Evolutionary conservation across 2,329 filamentous ascomycete species (phyloP).

Genomic region (Aspergillus quadricinctus): DNA sequence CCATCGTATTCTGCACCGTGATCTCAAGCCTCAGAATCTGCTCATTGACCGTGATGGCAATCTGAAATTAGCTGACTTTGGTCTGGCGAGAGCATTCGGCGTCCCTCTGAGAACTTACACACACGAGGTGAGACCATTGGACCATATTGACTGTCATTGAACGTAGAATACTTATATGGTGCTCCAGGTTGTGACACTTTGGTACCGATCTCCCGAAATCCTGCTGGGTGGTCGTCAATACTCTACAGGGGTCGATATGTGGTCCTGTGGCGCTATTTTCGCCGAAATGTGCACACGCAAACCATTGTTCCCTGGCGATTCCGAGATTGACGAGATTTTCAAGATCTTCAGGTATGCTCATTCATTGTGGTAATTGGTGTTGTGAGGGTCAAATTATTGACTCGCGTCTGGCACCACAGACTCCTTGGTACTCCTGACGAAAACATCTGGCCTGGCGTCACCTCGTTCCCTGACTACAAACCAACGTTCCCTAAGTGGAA

Average conservation of each 20-base stretch:
- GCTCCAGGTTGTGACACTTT: constrained; percentile 74
- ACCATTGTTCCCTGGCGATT: constrained; percentile 87
- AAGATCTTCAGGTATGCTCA: constrained; percentile 76
- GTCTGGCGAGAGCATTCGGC: constrained; percentile 82
- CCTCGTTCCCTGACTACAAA: constrained; percentile 94
- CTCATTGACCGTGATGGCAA: constrained; percentile 83
- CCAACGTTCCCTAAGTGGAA: constrained; percentile 87
- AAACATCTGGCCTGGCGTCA: constrained; percentile 80
- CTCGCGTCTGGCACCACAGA: constrained; percentile 39
- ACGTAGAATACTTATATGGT: constrained; percentile 5
- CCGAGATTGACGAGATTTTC: constrained; percentile 91
- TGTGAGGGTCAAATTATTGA: constrained; percentile 7
- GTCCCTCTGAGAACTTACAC: constrained; percentile 89
- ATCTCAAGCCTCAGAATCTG: constrained; percentile 86
- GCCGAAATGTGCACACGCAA: constrained; percentile 95
- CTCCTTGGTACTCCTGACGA: constrained; percentile 80
- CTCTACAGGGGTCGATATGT: constrained; percentile 93
- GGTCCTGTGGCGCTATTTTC: constrained; percentile 91
- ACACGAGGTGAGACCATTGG: constrained; percentile 59
- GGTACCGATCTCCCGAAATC: constrained; percentile 90
- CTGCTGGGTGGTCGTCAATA: constrained; percentile 86
- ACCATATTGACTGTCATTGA: neutral
- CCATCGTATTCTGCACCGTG: constrained; percentile 80
- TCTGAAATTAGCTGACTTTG: constrained; percentile 86
- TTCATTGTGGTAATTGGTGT: neutral